Percentiles rank a stretch among this genome's conserved stretches.
Evolutionary conservation across 2,329 filamentous ascomycete genomes (phyloP).

Genomic region (Zasmidium cellare): DNA sequence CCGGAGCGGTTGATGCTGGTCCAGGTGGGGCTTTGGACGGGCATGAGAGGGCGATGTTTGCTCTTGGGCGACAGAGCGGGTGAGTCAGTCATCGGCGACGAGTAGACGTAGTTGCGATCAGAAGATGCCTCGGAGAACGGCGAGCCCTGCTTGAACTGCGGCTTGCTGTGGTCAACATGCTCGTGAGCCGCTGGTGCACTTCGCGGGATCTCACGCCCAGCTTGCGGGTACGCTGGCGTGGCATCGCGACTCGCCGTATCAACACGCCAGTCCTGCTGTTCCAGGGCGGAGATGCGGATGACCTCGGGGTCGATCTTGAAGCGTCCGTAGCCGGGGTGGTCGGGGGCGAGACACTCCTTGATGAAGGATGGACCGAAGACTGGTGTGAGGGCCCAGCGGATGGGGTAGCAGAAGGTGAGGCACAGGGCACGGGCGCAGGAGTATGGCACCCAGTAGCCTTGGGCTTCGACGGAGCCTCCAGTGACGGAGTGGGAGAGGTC

Average conservation of each 20-base stretch:
- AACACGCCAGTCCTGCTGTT: conserved; percentile 40
- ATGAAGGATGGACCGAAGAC: conserved; percentile 86
- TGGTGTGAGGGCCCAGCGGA: conserved; percentile 83
- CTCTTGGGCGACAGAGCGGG: conserved; percentile 34
- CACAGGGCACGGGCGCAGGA: conserved; percentile 82
- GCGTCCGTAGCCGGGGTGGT: conserved; percentile 57
- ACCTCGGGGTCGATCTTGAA: conserved; percentile 44
- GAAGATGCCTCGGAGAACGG: conserved; percentile 23
- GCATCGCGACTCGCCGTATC: conserved; percentile 16
- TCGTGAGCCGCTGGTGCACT: conserved; percentile 16
- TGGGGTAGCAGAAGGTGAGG: conserved; percentile 82
- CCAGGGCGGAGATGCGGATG: conserved; percentile 37
- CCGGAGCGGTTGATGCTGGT: conserved; percentile 28
- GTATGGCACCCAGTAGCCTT: conserved; percentile 98
- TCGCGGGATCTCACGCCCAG: conserved; percentile 17
- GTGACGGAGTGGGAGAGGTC: conserved; percentile 95
- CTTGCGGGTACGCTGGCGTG: conserved; percentile 8
- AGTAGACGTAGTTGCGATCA: conserved; percentile 14
- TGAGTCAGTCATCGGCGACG: conserved; percentile 16
- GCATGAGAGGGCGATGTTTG: conserved; percentile 6
- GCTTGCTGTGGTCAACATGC: conserved; percentile 12
- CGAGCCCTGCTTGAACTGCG: conserved; percentile 27
- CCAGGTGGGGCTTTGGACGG: conserved; percentile 18
- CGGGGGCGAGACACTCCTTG: conserved; percentile 63
- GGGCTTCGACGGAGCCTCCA: conserved; percentile 82